These are phyloP conservation scores for Nematocida parisii DNA, from an alignment of 371 early-diverging fungal species.

Conservation along the genomic window DNA sequence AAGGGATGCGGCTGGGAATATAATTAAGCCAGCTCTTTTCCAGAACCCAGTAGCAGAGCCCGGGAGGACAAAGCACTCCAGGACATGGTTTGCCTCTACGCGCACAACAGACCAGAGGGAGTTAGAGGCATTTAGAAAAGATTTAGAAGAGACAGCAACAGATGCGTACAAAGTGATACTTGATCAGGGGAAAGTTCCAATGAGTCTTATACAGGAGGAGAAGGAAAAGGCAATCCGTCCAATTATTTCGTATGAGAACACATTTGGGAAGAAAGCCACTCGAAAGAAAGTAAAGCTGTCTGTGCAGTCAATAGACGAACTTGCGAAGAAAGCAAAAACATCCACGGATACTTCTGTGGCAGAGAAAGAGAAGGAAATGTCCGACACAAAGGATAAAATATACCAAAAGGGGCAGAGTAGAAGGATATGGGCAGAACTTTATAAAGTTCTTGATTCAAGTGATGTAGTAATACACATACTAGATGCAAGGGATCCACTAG, in stretches of 20 bases:
- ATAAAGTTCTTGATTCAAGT: constrained; percentile 96
- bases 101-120: constrained; percentile 75
- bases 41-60: constrained; percentile 77
- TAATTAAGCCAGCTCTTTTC: constrained; percentile 86
- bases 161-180: constrained; percentile 87
- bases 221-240: constrained; percentile 74
- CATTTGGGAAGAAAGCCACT: constrained; percentile 80
- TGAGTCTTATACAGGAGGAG: constrained; percentile 77
- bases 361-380: constrained; percentile 69
- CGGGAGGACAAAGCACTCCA: constrained; percentile 80
- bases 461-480: constrained; percentile 94
- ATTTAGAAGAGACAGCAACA: constrained; percentile 69
- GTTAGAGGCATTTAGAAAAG: constrained; percentile 77
- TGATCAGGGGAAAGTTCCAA: constrained; percentile 88
- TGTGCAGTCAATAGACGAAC: constrained; percentile 77
- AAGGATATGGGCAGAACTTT: constrained; percentile 97
- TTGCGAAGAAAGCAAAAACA: constrained; percentile 71
- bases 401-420: constrained; percentile 78
- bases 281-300: constrained; percentile 78
- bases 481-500: constrained; percentile 94
- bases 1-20: constrained; percentile 80
- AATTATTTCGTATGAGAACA: constrained; percentile 84
- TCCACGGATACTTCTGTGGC: background rate
- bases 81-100: constrained; percentile 95
- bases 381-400: constrained; percentile 72